Evolutionary conservation across 306 rosid genomes (phyloP).

Genomic region (Fragaria vesca): DNA sequence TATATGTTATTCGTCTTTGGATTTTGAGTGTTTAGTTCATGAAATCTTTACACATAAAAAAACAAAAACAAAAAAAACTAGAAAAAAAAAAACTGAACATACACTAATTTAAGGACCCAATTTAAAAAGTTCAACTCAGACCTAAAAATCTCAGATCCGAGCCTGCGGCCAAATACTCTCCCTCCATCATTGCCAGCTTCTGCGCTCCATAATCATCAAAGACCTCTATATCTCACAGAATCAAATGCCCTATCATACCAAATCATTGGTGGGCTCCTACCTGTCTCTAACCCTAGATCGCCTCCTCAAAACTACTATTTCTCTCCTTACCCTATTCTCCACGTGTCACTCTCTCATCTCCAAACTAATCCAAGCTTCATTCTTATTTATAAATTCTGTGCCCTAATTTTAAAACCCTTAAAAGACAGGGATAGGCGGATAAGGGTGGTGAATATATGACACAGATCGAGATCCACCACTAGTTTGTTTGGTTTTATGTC

Average conservation of each 20-base stretch:
- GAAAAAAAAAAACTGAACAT: too few species aligned
- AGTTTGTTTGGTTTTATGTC: conserved; percentile 38
- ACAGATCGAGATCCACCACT: conserved; percentile 41
- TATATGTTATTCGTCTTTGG: too few species aligned
- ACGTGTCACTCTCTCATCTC: conserved; percentile 27
- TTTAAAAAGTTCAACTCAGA: too few species aligned
- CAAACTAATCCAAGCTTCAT: conserved; percentile 17
- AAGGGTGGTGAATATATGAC: conserved; percentile 37
- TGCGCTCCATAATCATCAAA: conserved; percentile 61
- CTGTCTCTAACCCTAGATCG: conserved; percentile 30
- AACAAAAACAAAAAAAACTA: too few species aligned
- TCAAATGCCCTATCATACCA: conserved; percentile 79
- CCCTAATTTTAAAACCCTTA: not conserved
- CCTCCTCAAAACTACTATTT: not conserved
- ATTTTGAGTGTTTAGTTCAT: too few species aligned
- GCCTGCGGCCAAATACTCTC: conserved; percentile 47
- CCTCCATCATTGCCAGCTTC: conserved; percentile 51
- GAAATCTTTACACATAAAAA: too few species aligned
- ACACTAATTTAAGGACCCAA: too few species aligned
- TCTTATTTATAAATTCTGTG: not conserved
- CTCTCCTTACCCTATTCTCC: not conserved
- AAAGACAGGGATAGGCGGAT: not conserved
- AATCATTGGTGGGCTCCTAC: conserved; percentile 73
- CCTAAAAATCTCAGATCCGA: too few species aligned
- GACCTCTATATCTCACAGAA: conserved; percentile 48